Evolutionary conservation across 2,329 filamentous ascomycete species (phyloP).

Genomic region (Colletotrichum sp.): DNA sequence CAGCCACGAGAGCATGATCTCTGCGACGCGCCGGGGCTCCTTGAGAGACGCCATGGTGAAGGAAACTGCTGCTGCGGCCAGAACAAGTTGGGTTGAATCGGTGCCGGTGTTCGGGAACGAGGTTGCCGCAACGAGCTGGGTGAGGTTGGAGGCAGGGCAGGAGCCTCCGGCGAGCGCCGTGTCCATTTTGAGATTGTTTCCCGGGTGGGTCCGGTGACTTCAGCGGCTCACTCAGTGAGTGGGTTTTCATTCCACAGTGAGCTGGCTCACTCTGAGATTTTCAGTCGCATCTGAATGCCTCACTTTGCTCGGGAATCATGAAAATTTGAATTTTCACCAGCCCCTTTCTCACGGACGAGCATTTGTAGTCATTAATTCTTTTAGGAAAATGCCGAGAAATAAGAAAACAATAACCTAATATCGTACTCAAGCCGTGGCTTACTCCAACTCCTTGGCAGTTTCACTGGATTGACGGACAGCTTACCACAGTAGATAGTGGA

Average conservation of each 20-base stretch:
- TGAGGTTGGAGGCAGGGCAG: conserved; percentile 5
- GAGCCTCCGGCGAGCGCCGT: neutral
- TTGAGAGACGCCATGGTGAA: conserved; percentile 2
- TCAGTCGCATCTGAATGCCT: neutral
- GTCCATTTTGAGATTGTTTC: conserved; percentile 7
- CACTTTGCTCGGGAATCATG: neutral
- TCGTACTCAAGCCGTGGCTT: conserved; percentile 1
- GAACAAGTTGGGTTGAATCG: neutral
- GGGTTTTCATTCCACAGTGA: neutral
- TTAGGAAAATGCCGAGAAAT: neutral
- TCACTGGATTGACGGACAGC: neutral
- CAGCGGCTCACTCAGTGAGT: neutral
- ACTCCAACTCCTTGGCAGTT: neutral
- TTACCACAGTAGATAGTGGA: neutral
- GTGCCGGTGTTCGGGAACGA: neutral
- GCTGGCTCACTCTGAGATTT: neutral
- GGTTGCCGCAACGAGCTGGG: neutral
- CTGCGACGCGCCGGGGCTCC: conserved; percentile 38
- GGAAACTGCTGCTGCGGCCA: neutral
- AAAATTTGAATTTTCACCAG: neutral
- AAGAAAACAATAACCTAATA: neutral
- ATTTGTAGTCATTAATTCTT: neutral
- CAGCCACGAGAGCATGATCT: conserved; percentile 43
- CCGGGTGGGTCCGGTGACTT: conserved; percentile 4
- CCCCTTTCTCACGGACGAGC: neutral